Evolutionary conservation across 116 monocot genomes (phyloP), one percentile per base, ranked within the genome.

Genomic region (Trichopus zeylanicus): DNA sequence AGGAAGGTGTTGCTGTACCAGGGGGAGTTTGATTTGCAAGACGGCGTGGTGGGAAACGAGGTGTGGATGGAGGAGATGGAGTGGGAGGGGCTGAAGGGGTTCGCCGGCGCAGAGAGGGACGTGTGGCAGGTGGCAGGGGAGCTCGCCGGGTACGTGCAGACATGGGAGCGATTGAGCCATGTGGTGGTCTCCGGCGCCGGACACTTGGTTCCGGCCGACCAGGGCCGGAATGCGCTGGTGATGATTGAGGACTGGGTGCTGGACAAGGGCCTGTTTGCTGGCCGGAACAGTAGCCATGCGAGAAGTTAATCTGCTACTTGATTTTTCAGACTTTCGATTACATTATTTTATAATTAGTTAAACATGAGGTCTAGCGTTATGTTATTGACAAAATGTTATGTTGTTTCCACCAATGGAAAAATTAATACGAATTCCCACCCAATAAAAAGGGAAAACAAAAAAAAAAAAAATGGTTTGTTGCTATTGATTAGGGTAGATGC

Each of bases 221-320:
- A 70, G 7, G 89, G 94, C 24, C 5, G 19, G 55, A 76, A 39
- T 3, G 24, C 94, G 18, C 94, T 81, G 68, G 70, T 39, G 5
- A 89, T 89, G 94, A 89, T 93, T 26, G 82, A 88, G 62, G 89
- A 68, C 7, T 93, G 89, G 93, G 80, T 88, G 9, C 12, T 78
- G 62, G 57, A 67, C 38, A 68, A 48, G 3, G 89, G 86, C 4
- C 37, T 72, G 33, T 88, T 93, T n/a, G n/a, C n/a, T n/a, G n/a
- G n/a, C n/a, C n/a, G n/a, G n/a, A n/a, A n/a, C n/a, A n/a, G n/a
- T n/a, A n/a, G n/a, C n/a, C n/a, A n/a, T n/a, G n/a, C n/a, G n/a
- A n/a, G n/a, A n/a, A n/a, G n/a, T n/a, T n/a, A n/a, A n/a, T n/a
- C n/a, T n/a, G n/a, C n/a, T n/a, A n/a, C n/a, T n/a, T n/a, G n/a